Percentiles rank a stretch among this genome's conserved stretches.
Evolutionary conservation across 192 early-diverging fungal species (phyloP).

Genomic region (Coemansia sp.): DNA sequence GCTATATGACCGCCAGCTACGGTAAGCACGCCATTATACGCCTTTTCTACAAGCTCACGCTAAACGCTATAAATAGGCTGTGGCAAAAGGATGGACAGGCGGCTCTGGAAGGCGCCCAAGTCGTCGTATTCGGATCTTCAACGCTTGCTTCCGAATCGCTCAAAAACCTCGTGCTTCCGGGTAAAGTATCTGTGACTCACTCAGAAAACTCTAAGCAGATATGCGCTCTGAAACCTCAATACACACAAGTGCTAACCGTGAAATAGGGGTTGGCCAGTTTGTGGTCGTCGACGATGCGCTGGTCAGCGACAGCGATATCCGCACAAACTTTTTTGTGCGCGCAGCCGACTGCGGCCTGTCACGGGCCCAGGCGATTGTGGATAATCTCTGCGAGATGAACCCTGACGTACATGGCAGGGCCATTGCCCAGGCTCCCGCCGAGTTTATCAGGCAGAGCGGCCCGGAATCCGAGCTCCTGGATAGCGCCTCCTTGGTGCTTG

Average conservation of each 20-base stretch:
- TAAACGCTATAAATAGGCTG: constrained; percentile 59
- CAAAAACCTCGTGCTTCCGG: constrained; percentile 95
- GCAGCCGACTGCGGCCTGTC: constrained; percentile 59
- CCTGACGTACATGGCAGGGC: constrained; percentile 71
- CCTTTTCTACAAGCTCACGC: not conserved
- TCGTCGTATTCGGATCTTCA: constrained; percentile 82
- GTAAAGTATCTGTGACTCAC: constrained; percentile 46
- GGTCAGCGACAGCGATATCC: constrained; percentile 69
- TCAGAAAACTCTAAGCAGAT: not conserved
- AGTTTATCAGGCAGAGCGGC: constrained; percentile 70
- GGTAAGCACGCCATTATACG: constrained; percentile 11
- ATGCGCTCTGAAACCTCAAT: not conserved
- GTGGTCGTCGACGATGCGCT: constrained; percentile 74
- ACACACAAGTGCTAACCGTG: too few relatives aligned
- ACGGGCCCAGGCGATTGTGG: constrained; percentile 61
- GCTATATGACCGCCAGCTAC: constrained; percentile 49
- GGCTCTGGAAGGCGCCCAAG: constrained; percentile 76
- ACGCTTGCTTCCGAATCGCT: constrained; percentile 86
- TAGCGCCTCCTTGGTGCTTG: constrained; percentile 68
- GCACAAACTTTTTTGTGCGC: constrained; percentile 93
- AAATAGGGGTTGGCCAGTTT: constrained; percentile 82
- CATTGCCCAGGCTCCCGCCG: constrained; percentile 56
- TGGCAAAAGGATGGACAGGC: constrained; percentile 91
- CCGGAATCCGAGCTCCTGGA: constrained; percentile 62
- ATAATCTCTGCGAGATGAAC: constrained; percentile 81